phyloP scores from a whole-genome alignment of 2,329 filamentous ascomycete species.

The Sporothrix phasma region DNA sequence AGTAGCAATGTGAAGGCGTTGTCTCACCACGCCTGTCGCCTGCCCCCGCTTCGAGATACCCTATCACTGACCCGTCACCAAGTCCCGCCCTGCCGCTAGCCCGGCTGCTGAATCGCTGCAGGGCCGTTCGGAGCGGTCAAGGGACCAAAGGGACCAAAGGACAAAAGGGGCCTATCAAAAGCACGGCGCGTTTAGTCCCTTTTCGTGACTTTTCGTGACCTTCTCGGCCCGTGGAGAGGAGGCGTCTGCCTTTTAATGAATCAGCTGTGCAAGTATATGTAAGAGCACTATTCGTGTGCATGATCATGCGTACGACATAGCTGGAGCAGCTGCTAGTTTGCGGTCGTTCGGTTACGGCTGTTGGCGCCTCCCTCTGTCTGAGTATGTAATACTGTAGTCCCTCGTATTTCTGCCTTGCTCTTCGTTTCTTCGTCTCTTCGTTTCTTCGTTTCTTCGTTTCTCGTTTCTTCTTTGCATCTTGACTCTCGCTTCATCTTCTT shows the following conservation, averaged over 20 bases:
- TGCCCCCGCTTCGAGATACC: not conserved
- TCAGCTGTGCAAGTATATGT: not conserved
- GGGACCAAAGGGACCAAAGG: not conserved
- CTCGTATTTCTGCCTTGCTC: not conserved
- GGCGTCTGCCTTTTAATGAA: not conserved
- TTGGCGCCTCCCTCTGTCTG: not conserved
- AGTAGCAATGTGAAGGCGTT: too few species aligned
- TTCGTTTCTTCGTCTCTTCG: not conserved
- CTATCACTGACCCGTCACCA: not conserved
- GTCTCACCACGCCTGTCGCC: too few species aligned
- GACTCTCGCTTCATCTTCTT: too few species aligned
- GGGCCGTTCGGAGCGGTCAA: not conserved
- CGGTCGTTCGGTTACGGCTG: not conserved
- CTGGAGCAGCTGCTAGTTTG: not conserved
- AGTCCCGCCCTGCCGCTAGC: conserved; percentile 1
- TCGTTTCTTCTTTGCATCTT: not conserved
- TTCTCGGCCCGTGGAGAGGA: not conserved
- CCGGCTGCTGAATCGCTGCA: not conserved
- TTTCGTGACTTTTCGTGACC: not conserved
- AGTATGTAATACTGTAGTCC: too few species aligned
- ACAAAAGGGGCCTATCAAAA: not conserved
- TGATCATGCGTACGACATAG: not conserved
- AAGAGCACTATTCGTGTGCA: not conserved
- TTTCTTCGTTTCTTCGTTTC: too few species aligned
- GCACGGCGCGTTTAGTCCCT: not conserved